Conservation (phyloP, 2,329 filamentous ascomycete genomes). For the Raffaelea albimanens region DNA sequence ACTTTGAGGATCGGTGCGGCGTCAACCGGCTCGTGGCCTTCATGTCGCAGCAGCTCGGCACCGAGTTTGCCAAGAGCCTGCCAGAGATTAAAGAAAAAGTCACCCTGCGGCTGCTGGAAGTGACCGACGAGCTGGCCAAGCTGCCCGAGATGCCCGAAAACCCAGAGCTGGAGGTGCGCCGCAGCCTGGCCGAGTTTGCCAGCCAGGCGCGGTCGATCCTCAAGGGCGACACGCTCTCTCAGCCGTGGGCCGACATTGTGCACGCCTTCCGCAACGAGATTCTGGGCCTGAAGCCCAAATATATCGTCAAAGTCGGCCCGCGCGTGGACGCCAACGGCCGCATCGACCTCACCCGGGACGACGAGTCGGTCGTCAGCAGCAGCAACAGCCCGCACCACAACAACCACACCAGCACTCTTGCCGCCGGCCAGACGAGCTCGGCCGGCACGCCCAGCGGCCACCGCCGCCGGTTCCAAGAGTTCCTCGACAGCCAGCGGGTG, state of each 20-base stretch:
- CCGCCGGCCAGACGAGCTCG: no score
- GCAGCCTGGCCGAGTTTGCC: conserved; percentile 49
- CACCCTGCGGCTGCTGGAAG: conserved; percentile 34
- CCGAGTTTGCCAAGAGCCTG: conserved; percentile 38
- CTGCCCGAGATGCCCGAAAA: conserved; percentile 62
- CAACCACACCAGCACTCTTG: no score
- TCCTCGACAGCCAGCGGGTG: conserved; percentile 9
- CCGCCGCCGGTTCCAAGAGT: conserved; percentile 9
- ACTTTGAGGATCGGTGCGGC: conserved; percentile 39
- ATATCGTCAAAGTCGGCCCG: conserved; percentile 24
- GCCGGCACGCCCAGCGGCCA: no score
- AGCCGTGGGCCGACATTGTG: conserved; percentile 35
- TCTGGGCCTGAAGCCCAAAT: conserved; percentile 35
- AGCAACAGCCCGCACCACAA: no score
- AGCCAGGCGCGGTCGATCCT: conserved; percentile 42
- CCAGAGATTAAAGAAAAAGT: conserved; percentile 41
- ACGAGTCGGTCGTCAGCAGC: conserved; percentile 16
- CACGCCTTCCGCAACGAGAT: conserved; percentile 41
- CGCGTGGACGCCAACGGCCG: conserved; percentile 19
- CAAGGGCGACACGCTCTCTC: conserved; percentile 32
- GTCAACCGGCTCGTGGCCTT: conserved; percentile 43
- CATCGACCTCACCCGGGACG: conserved; percentile 27
- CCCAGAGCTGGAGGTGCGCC: conserved; percentile 55
- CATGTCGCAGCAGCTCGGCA: conserved; percentile 41
- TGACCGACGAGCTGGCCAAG: conserved; percentile 43